Evolutionary conservation across 23 red algal species (phyloP), one percentile per base, ranked within the genome.

Genomic region (Gracilaria vermiculophylla): DNA sequence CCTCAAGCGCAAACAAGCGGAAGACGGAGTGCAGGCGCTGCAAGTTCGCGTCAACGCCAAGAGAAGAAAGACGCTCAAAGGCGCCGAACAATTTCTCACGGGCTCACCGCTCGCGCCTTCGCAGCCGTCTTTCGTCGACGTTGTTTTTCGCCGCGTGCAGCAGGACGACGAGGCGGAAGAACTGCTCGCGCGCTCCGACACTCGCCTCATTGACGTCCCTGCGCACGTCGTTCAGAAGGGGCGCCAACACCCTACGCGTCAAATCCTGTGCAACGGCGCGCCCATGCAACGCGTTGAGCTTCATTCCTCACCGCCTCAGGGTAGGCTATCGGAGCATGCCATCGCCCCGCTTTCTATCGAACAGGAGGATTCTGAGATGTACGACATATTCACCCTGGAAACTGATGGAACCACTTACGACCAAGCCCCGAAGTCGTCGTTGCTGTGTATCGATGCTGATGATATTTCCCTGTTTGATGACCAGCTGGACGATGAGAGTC

Each of bases 381-480:
- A 73, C 17, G 67, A 73, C 47, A 29, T 73, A 9, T 73, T 48
- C 32, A 73, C 42, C 19, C 35, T 73, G 15, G 67, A 73, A 20
- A 27, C 16, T 11, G 67, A 73, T 45, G 39, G 42, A 2, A 73
- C 36, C 23, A 40, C 40, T 37, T 45, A 42, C n/a, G 67, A 73
- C 12, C 39, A 47, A 73, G 2, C 44, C 17, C 13, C 36, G 5
- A 20, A 44, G 12, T 10, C 20, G 3, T 6, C 67, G 1, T 19
- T 73, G 14, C 3, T 24, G 14, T 73, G 24, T 28, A 73, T 73
- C 5, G 40, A 73, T n/a, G 67, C 67, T 42, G 39, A 73, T 42
- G 39, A 73, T 27, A 73, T 73, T 48, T 42, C 36, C 7, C 17
- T 73, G 67, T 73, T 73, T 73, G 67, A 73, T 28, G 67, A 73